A percentile compares a stretch with the other conserved stretches of the same genome.
Conservation (phyloP, 2,329 filamentous ascomycete genomes). For the Curvularia lunata region DNA sequence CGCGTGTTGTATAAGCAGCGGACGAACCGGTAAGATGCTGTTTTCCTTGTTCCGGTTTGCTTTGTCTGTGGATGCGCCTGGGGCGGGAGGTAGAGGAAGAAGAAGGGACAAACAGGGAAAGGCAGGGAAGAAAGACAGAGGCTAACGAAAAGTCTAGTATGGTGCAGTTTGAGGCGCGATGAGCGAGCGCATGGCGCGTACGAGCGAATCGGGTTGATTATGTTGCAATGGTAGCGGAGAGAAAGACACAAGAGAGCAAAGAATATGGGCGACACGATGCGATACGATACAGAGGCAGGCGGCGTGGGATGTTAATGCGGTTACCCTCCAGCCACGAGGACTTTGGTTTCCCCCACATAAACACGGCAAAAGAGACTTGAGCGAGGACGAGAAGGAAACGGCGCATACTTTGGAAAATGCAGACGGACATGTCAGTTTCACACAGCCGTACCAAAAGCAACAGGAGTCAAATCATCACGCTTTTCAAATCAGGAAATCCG, state of each 20-base stretch:
- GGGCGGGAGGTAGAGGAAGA: too few relatives aligned
- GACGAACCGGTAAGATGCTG: constrained; percentile 83
- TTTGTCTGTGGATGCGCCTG: too few relatives aligned
- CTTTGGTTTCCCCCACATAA: neutral
- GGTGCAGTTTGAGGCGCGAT: constrained; percentile 98
- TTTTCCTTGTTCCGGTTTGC: neutral
- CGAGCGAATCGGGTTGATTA: neutral
- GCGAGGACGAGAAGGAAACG: neutral
- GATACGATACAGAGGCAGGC: neutral
- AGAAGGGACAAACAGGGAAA: neutral
- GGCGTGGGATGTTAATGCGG: neutral
- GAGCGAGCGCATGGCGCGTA: constrained; percentile 11
- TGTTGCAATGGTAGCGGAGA: neutral
- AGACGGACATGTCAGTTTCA: neutral
- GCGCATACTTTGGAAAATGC: too few relatives aligned
- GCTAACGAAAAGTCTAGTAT: constrained; percentile 62
- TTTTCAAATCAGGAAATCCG: neutral
- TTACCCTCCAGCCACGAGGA: too few relatives aligned
- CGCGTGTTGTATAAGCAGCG: constrained; percentile 97
- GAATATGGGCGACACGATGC: neutral
- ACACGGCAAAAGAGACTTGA: neutral
- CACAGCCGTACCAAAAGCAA: neutral
- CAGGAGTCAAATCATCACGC: neutral
- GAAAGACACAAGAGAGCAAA: too few relatives aligned
- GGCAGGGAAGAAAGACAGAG: constrained; percentile 1